Evolutionary conservation across 1,284 basidiomycete species (phyloP).

Genomic region (Tilletiopsis washingtonensis): DNA sequence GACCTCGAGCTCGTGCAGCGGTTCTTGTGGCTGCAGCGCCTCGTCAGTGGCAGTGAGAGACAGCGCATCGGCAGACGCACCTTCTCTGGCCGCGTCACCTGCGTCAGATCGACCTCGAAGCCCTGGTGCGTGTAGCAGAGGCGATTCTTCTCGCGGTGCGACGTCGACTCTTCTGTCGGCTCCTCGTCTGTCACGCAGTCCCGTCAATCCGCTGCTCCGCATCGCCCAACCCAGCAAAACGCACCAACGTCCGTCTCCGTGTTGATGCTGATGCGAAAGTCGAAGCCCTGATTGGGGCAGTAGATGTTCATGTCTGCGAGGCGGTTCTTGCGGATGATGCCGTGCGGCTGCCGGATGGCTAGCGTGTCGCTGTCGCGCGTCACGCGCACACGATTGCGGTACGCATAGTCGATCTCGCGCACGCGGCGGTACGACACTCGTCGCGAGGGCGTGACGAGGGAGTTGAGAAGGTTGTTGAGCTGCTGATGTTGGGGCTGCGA

Average conservation of each 20-base stretch:
- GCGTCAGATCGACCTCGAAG: conserved; percentile 84
- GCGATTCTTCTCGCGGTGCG: conserved; percentile 71
- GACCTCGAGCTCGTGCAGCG: conserved; percentile 55
- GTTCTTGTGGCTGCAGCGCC: conserved; percentile 21
- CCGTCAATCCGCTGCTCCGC: neutral
- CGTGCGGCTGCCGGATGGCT: conserved; percentile 50
- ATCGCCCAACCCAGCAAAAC: neutral
- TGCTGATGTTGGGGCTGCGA: conserved; percentile 70
- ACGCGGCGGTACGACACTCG: conserved; percentile 68
- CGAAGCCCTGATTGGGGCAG: conserved; percentile 70
- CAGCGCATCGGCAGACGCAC: conserved; percentile 18
- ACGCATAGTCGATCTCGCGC: conserved; percentile 75
- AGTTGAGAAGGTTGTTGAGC: conserved; percentile 76
- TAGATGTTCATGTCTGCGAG: conserved; percentile 81
- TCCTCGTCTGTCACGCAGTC: neutral
- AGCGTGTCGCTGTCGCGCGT: conserved; percentile 71
- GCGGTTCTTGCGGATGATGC: conserved; percentile 64
- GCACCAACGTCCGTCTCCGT: conserved; percentile 56
- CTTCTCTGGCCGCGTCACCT: conserved; percentile 57
- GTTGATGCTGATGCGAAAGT: conserved; percentile 87
- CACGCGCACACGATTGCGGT: conserved; percentile 61
- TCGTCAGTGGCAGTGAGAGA: neutral
- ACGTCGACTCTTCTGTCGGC: conserved; percentile 19
- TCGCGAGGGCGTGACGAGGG: conserved; percentile 55
- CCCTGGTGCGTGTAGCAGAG: conserved; percentile 88